Percentiles rank a stretch among this genome's conserved stretches.
These are phyloP conservation scores for Cystobasidium sp. DNA, from an alignment of 1,284 basidiomycete species.

Conservation along the genomic window DNA sequence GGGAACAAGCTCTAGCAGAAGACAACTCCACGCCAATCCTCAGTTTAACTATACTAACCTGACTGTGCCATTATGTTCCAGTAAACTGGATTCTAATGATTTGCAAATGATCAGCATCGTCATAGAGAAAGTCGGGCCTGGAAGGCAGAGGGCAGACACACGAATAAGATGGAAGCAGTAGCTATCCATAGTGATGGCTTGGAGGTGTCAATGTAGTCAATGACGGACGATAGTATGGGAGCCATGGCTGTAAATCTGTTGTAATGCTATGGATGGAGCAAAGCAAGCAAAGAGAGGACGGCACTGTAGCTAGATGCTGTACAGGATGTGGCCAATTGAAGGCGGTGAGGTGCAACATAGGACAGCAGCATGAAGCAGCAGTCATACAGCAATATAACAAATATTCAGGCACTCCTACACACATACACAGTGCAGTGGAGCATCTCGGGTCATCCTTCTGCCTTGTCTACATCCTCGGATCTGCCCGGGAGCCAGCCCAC, in stretches of 20 bases:
- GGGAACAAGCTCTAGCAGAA: background rate
- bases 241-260: slow-evolving; percentile 2
- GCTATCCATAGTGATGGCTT: slow-evolving; percentile 71
- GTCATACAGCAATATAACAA: background rate
- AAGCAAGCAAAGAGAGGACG: background rate
- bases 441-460: background rate
- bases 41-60: background rate
- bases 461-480: background rate
- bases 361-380: too few species aligned
- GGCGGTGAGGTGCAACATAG: too few species aligned
- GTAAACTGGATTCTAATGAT: slow-evolving; percentile 54
- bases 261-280: background rate
- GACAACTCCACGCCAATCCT: too few species aligned
- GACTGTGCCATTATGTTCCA: slow-evolving; percentile 40
- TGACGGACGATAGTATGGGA: slow-evolving; percentile 9
- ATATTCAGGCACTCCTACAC: background rate
- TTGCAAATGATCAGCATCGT: slow-evolving; percentile 64
- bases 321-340: background rate
- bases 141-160: too few species aligned
- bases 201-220: slow-evolving; percentile 64
- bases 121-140: too few species aligned
- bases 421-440: background rate
- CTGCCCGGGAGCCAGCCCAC: slow-evolving; percentile 5
- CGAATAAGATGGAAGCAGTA: slow-evolving; percentile 59
- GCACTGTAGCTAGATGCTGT: background rate